Conservation (phyloP, 257 asterid species). For the Petrea volubilis region DNA sequence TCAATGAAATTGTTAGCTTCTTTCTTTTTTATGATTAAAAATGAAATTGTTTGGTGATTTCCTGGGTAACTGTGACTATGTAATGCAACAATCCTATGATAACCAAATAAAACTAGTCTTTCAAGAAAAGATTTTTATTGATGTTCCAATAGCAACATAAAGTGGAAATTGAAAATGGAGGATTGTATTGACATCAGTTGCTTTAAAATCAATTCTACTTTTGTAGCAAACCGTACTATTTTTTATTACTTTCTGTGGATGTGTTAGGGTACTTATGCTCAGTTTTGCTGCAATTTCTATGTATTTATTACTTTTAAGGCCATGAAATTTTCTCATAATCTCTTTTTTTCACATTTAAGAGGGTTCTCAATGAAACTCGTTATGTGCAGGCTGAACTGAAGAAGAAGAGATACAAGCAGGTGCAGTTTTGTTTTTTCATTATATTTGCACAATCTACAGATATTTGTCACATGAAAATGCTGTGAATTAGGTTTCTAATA, state of each 20-base stretch:
- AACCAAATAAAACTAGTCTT: neutral
- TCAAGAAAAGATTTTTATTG: neutral
- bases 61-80: neutral
- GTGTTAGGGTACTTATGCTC: neutral
- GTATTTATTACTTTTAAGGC: neutral
- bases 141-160: neutral
- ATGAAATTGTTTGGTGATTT: neutral
- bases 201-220: neutral
- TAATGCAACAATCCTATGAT: neutral
- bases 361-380: conserved; percentile 21
- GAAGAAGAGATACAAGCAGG: conserved; percentile 76
- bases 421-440: conserved; percentile 17
- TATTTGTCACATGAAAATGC: neutral
- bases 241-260: neutral
- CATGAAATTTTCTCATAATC: neutral
- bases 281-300: neutral
- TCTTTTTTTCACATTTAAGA: neutral
- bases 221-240: neutral
- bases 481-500: neutral
- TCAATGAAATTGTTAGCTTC: neutral
- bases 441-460: neutral
- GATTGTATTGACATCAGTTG: neutral
- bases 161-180: neutral
- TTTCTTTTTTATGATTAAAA: too few relatives aligned
- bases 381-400: conserved; percentile 70